These are phyloP conservation scores for Melaleuca alternifolia DNA, from an alignment of 345 rosid species.

Conservation along the genomic window DNA sequence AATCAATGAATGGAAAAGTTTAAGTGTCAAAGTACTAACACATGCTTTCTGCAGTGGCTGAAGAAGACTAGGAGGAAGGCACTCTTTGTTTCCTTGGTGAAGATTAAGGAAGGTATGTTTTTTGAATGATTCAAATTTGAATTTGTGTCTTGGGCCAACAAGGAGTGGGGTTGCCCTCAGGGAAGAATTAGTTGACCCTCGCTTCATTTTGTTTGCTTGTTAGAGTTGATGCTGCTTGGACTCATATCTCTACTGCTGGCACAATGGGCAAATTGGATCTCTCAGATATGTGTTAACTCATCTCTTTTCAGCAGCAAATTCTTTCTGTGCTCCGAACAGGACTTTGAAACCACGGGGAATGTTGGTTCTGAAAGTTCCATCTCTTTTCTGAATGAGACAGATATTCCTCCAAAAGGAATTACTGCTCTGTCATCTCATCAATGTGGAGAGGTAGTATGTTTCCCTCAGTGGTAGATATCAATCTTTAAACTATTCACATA, in stretches of 20 bases:
- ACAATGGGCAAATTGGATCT: constrained; percentile 86
- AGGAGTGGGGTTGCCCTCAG: not conserved
- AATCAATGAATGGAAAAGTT: not conserved
- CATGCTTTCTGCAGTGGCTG: constrained; percentile 51
- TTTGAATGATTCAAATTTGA: not conserved
- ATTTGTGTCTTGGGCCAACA: not conserved
- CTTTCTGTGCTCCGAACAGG: constrained; percentile 69
- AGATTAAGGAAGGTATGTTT: constrained; percentile 73
- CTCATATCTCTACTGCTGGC: constrained; percentile 84
- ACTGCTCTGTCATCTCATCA: constrained; percentile 31
- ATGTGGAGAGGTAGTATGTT: constrained; percentile 56
- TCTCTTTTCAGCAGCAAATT: constrained; percentile 82
- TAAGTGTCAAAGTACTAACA: not conserved
- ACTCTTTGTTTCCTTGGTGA: constrained; percentile 73
- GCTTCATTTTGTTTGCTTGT: constrained; percentile 5
- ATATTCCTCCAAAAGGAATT: constrained; percentile 44
- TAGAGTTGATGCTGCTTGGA: constrained; percentile 97
- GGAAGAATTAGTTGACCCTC: not conserved
- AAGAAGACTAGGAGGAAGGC: constrained; percentile 83
- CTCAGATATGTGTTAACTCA: constrained; percentile 79
- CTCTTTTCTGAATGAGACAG: constrained; percentile 31
- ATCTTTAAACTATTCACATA: not conserved
- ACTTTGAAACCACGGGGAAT: constrained; percentile 28
- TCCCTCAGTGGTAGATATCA: not conserved
- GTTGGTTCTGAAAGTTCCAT: constrained; percentile 23